phyloP scores from a whole-genome alignment of 306 rosid species.

The Senna tora region DNA sequence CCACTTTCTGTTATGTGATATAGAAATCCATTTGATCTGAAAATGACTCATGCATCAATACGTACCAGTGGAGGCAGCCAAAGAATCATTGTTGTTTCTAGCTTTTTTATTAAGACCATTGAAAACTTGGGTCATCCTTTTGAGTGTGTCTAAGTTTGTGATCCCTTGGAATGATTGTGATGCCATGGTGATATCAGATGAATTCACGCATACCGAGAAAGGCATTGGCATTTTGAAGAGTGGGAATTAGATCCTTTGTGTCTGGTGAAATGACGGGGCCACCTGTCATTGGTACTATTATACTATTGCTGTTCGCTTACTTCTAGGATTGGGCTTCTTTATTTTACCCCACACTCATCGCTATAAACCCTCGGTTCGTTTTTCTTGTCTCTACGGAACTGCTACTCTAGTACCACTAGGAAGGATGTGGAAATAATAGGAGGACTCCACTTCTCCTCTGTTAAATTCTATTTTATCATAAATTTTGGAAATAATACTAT shows the following conservation, averaged over 20 bases:
- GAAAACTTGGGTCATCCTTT: background rate
- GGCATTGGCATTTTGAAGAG: slow-evolving; percentile 4
- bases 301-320: background rate
- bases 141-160: background rate
- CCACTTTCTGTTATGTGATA: background rate
- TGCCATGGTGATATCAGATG: background rate
- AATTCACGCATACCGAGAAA: slow-evolving; percentile 3
- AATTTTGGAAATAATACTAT: too few relatives aligned
- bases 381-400: background rate
- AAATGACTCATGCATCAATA: slow-evolving; percentile 8
- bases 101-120: slow-evolving; percentile 4
- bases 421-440: too few relatives aligned
- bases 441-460: too few relatives aligned
- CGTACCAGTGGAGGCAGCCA: background rate
- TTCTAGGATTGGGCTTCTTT: background rate
- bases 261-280: slow-evolving; percentile 4
- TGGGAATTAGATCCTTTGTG: slow-evolving; percentile 25
- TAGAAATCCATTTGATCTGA: slow-evolving; percentile 11
- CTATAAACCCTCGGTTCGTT: background rate
- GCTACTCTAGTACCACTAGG: too few relatives aligned
- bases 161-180: background rate
- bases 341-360: background rate
- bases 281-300: background rate
- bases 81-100: background rate
- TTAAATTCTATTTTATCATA: too few relatives aligned